Evolutionary conservation across 2,329 filamentous ascomycete species (phyloP), one percentile per base, ranked within the genome.

Genomic region (Penicillium olsonii): DNA sequence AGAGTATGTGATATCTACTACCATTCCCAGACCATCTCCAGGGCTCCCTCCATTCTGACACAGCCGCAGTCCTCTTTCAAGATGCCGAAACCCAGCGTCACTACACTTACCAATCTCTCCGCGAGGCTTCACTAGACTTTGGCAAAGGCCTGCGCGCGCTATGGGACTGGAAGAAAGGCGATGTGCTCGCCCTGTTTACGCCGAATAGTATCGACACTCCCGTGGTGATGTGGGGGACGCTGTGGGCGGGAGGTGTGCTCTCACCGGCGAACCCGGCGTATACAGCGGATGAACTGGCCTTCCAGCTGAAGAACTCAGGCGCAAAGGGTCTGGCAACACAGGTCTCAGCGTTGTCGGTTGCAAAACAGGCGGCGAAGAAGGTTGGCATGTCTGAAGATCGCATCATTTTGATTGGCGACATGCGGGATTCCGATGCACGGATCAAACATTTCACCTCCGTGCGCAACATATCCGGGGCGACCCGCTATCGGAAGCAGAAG

Each of bases 241-340:
- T 87, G 57, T 96, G 90, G 88, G 87, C 90, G 0, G 92, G 91
- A 38, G 91, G 88, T 24, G 76, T 90, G 43, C 74, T 90, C 10
- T 90, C 87, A n/a, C 90, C 92, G 0, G 91, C 90, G 2, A 96
- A 96, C 65, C 91, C 92, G 17, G 84, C 85, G 4, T 96, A 96
- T 72, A 95, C 88, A 0, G 82, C 82, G 11, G 84, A 90, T 9
- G 92, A 97, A 71, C 79, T 96, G 27, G 84, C 87, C 4, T 91
- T 88, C 63, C 92, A 96, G 73, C 80, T 97, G 53, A 84, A 84
- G 61, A 88, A 95, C 69, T 87, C 87, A 0, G 81, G 83, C 1
- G 88, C 90, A 26, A 88, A 84, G 63, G 88, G 80, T 0, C 69
- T 96, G 7, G 81, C 87, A 20, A 96, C 92, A 0, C 89, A 95